Evolutionary conservation across 441 rosid species (phyloP), one percentile per base, ranked within the genome.

Genomic region (Flueggea neowawraea): DNA sequence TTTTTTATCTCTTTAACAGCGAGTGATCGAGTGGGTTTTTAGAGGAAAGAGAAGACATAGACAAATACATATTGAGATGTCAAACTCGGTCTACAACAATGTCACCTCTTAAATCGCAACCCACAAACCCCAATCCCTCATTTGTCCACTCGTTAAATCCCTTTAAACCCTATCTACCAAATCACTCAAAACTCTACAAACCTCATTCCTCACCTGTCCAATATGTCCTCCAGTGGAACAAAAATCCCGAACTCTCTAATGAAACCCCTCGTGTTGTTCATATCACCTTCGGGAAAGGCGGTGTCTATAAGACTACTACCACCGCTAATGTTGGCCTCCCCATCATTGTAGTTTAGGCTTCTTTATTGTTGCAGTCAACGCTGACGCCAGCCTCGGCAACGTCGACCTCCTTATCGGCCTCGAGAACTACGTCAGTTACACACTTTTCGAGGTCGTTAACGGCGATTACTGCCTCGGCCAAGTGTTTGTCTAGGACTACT

Each of bases 201-300:
- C 53, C 44, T 65, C 12, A 52, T 72, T 43, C 52, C 59, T 62
- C 2, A 12, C 16, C 58, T 43, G 54, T 81, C 54, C 80, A 65
- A 39, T 86, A 91, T 43, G 85, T 85, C 50, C 95, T 94, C 10
- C 98, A 90, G 54, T 90, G 88, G 78, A 94, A 90, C 72, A 76
- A 95, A 10, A 90, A 89, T 73, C 98, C 98, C 6, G 82, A 94
- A 60, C 70, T 94, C 52, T 82, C 98, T 59, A 97, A 96, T n/a
- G 91, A 90, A 39, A 94, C 96, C 9, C 95, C 95, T 6, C 90
- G 98, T 1, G 90, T 94, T n/a, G 96, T 89, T 15, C 97, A 90
- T 3, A 94, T 90, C 59, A 94, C 97, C 61, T 94, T 96, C 56
- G 98, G 98, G 1, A 94, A 90, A 79, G 97, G 97, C 12, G 98